Evolutionary conservation across 2,329 filamentous ascomycete species (phyloP), one percentile per base, ranked within the genome.

Genomic region (Sclerotinia spermophila): DNA sequence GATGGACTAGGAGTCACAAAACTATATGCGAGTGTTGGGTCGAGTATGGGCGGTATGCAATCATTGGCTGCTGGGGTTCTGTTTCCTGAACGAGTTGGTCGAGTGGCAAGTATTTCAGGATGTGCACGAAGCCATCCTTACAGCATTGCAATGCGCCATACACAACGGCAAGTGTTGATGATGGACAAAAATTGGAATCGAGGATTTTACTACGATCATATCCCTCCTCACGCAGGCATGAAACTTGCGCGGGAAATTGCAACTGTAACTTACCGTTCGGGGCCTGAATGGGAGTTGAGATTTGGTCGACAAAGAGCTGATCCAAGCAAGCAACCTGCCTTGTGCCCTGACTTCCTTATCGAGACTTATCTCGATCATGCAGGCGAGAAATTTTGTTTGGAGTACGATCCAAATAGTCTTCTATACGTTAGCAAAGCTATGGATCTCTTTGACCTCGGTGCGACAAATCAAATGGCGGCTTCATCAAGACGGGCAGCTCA

Each of bases 1-100:
- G 94, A 98, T 80, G 81, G 84, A 6, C 84, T 99, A 40, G 90
- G 90, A 8, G 90, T 99, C 60, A 79, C 87, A 35, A 92, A 89
- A 77, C 85, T 99, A 15, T 93, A 97, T 80, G 96, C 96, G 27
- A 97, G 93, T 71, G 95, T 99, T 30, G 96, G 96, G 21, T 93
- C 93, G 8, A 97, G 93, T 81, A 99, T 99, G 96, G 96, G 96
- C 68, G 96, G 96, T 69, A 99, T 99, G 96, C 95, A 97, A 80
- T 96, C 92, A 75, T 86, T 99, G 7, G 94, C 94, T 11, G 92
- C 93, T 0, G 96, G 93, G 5, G 89, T 92, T 1, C 82, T 97
- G 42, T 97, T 95, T 79, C 92, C 94, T 0, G 87, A 92, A 53
- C 87, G 95, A 45, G 91, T 99, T 3, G 89, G 89, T 53, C 90